phyloP scores from a whole-genome alignment of 805 yeast species.

The Ogataea pini region DNA sequence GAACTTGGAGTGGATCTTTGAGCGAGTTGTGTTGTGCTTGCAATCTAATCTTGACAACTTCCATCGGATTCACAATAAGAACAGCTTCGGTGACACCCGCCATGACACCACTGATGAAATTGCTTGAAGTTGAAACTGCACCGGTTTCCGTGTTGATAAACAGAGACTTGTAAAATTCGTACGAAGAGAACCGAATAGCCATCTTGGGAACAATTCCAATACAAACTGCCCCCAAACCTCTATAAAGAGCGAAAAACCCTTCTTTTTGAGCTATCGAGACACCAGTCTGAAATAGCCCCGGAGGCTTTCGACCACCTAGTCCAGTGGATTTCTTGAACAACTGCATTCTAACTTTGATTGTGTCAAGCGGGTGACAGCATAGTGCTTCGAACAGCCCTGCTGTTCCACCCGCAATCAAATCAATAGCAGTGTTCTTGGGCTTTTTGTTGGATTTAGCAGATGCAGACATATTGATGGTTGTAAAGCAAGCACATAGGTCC shows the following conservation, averaged over 20 bases:
- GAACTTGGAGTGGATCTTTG: conserved; percentile 73
- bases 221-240: conserved; percentile 95
- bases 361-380: conserved; percentile 96
- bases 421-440: conserved; percentile 51
- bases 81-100: conserved; percentile 98
- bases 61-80: conserved; percentile 93
- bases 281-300: conserved; percentile 87
- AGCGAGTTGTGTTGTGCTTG: conserved; percentile 95
- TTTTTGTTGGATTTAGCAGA: conserved; percentile 26
- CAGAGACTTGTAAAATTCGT: conserved; percentile 79
- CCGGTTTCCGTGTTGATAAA: conserved; percentile 64
- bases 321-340: conserved; percentile 70
- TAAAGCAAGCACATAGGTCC: not conserved
- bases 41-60: conserved; percentile 92
- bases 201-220: conserved; percentile 97
- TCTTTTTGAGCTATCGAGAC: conserved; percentile 73
- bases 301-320: conserved; percentile 54
- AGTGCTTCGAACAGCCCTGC: conserved; percentile 98
- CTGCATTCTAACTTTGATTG: conserved; percentile 97
- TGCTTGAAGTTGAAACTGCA: conserved; percentile 66
- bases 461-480: conserved; percentile 19
- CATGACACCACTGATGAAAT: conserved; percentile 91
- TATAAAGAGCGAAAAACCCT: conserved; percentile 82
- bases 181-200: conserved; percentile 96
- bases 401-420: conserved; percentile 89